Percentiles rank a stretch among this genome's conserved stretches.
Conservation (phyloP, 1,139 yeast species). For the Diutina neorugosa region DNA sequence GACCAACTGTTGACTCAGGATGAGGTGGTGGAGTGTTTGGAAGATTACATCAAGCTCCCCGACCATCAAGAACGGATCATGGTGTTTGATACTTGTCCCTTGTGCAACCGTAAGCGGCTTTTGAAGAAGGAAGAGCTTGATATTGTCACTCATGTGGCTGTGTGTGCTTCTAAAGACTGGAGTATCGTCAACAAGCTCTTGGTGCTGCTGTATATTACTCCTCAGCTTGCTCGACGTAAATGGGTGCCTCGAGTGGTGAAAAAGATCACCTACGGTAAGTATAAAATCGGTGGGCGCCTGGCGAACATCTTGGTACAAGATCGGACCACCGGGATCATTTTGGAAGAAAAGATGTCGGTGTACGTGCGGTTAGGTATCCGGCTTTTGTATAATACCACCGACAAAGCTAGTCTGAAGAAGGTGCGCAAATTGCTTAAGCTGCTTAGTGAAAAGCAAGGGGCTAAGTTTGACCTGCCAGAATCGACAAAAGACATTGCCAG, state of each 20-base stretch:
- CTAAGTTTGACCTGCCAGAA: conserved; percentile 60
- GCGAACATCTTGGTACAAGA: conserved; percentile 94
- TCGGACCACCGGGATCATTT: conserved; percentile 70
- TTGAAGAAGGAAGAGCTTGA: conserved; percentile 48
- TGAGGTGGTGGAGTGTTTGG: conserved; percentile 49
- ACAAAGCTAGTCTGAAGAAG: conserved; percentile 39
- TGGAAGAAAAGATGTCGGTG: conserved; percentile 88
- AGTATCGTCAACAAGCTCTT: conserved; percentile 53
- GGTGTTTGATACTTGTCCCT: conserved; percentile 61
- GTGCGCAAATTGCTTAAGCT: conserved; percentile 48
- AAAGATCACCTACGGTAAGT: conserved; percentile 80
- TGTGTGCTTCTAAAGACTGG: conserved; percentile 76
- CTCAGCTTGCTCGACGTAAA: conserved; percentile 72
- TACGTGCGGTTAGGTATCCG: conserved; percentile 84
- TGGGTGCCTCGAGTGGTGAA: conserved; percentile 82
- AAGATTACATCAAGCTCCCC: conserved; percentile 17
- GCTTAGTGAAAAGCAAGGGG: conserved; percentile 72
- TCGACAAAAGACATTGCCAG: conserved; percentile 61
- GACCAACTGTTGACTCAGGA: conserved; percentile 44
- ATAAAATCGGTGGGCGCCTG: conserved; percentile 71
- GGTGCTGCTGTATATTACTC: conserved; percentile 63
- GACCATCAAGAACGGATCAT: conserved; percentile 30
- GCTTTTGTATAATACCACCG: conserved; percentile 64
- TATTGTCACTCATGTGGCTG: conserved; percentile 74
- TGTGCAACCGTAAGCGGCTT: conserved; percentile 55